A percentile compares a stretch with the other conserved stretches of the same genome.
phyloP scores from a whole-genome alignment of 306 rosid genomes.

The Cicer bijugum region DNA sequence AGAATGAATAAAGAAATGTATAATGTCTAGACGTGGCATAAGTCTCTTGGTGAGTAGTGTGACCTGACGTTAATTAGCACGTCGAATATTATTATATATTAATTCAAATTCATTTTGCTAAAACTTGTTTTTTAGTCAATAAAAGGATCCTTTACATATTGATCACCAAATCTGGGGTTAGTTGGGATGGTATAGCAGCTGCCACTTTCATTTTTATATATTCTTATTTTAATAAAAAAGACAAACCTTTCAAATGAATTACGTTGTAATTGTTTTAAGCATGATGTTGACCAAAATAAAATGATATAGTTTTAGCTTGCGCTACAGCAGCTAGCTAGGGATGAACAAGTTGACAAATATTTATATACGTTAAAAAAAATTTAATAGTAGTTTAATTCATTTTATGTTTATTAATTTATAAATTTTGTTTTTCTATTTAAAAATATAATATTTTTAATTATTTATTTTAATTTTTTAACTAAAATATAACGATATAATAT shows the following conservation, averaged over 20 bases:
- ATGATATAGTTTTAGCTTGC: neutral
- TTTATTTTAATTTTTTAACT: too few relatives aligned
- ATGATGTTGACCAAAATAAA: neutral
- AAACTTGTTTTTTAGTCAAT: neutral
- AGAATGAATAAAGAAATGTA: neutral
- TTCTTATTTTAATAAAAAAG: neutral
- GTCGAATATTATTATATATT: neutral
- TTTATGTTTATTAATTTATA: too few relatives aligned
- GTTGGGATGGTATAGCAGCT: conserved; percentile 1
- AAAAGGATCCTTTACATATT: neutral
- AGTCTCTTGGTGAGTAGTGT: conserved; percentile 11
- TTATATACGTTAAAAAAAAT: too few relatives aligned
- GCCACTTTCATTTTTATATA: conserved; percentile 10
- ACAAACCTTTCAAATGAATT: neutral
- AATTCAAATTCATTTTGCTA: neutral
- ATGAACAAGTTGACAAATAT: too few relatives aligned
- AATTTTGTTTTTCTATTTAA: too few relatives aligned
- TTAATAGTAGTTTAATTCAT: too few relatives aligned
- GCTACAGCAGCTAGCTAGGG: too few relatives aligned
- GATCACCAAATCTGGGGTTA: neutral
- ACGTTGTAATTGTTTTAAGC: neutral
- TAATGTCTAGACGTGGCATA: conserved; percentile 9
- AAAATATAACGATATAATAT: too few relatives aligned
- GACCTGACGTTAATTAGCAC: conserved; percentile 13
- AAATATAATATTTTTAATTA: too few relatives aligned